Percentiles rank a stretch among this genome's conserved stretches.
Conservation (phyloP, 1,139 yeast species). For the Candida smagusa region DNA sequence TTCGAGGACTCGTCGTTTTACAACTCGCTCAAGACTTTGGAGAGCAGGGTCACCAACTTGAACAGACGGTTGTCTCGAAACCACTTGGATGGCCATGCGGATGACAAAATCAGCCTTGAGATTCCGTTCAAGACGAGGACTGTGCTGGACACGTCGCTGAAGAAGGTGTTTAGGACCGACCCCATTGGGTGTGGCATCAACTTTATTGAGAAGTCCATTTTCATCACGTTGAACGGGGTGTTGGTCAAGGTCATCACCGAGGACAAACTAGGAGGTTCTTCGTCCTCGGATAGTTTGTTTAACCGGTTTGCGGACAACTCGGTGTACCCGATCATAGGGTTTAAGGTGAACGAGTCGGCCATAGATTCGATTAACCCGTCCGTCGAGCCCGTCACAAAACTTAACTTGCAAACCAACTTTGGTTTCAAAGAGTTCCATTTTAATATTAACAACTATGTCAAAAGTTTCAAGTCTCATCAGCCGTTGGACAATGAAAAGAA, state of each 20-base stretch:
- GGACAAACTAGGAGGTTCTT: slow-evolving; percentile 26
- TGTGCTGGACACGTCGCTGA: slow-evolving; percentile 10
- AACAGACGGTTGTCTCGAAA: slow-evolving; percentile 38
- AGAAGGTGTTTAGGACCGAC: slow-evolving; percentile 42
- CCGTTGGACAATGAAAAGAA: slow-evolving; percentile 20
- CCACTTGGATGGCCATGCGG: slow-evolving; percentile 21
- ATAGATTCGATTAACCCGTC: slow-evolving; percentile 8
- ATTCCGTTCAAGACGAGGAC: slow-evolving; percentile 31
- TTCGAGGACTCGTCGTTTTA: slow-evolving; percentile 41
- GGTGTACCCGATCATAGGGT: slow-evolving; percentile 42
- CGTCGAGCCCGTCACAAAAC: slow-evolving; percentile 9
- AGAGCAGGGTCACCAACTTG: slow-evolving; percentile 35
- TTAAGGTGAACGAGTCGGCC: slow-evolving; percentile 27
- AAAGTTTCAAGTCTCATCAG: slow-evolving; percentile 26
- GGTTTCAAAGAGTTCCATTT: slow-evolving; percentile 68
- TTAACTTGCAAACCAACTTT: slow-evolving; percentile 58
- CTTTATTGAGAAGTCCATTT: slow-evolving; percentile 59
- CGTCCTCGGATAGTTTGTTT: slow-evolving; percentile 28
- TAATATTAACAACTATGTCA: slow-evolving; percentile 67
- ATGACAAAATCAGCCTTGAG: slow-evolving; percentile 37
- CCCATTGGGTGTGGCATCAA: slow-evolving; percentile 84
- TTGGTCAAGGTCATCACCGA: slow-evolving; percentile 30
- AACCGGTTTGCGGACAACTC: slow-evolving; percentile 15
- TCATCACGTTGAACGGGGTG: slow-evolving; percentile 82
- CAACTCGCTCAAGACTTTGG: slow-evolving; percentile 35